Base-by-base conservation (phyloP, 495 filamentous ascomycete species). In the Aspergillus sclerotiicarbonarius region DNA sequence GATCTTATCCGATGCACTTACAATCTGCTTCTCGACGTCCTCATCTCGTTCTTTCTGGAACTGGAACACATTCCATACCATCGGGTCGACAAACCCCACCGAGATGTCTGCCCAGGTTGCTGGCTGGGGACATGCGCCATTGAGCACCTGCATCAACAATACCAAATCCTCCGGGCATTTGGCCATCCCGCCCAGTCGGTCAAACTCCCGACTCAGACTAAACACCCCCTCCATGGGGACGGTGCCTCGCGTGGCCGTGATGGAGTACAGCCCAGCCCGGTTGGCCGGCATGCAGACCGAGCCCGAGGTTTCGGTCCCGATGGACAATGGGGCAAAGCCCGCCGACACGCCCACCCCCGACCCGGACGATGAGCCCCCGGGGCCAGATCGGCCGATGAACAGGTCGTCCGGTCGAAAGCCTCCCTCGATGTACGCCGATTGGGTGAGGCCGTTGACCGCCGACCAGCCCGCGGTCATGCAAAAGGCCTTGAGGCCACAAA, bases 381-480 rank as follows among this genome's bases (percentile, higher is more conserved):
- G 45, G 4, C 45, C 45, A 1, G 45, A 47, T 15, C 45, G 18
- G 3, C 45, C 45, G 45, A 47, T 21, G 45, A 47, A 47, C 1
- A 47, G 45, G 8, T 47, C 45, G 8, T 47, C 45, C 2, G 16
- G 6, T 10, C 45, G 45, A 12, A 47, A 20, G 3, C 45, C 45
- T 1, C 45, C 45, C 18, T 15, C 19, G 9, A 47, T 47, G 7
- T 21, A 47, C 4, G 45, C 6, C 2, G 45, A 47, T 6, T 47
- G 45, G 4, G 45, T 47, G 1, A 21, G 18, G 5, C 45, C 45
- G 18, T 47, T 47, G 4, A 47, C 19, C 18, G 45, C 45, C 6
- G 45, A 47, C 45, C 45, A 47, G 21, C 46, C 46, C 3, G 46
- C 20, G 3, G 46, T 49, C 19, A 49, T 49, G 20, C 46, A 49